Evolutionary conservation across 495 filamentous ascomycete genomes (phyloP), one percentile per base, ranked within the genome.

Genomic region (Penicillium diatomitis): DNA sequence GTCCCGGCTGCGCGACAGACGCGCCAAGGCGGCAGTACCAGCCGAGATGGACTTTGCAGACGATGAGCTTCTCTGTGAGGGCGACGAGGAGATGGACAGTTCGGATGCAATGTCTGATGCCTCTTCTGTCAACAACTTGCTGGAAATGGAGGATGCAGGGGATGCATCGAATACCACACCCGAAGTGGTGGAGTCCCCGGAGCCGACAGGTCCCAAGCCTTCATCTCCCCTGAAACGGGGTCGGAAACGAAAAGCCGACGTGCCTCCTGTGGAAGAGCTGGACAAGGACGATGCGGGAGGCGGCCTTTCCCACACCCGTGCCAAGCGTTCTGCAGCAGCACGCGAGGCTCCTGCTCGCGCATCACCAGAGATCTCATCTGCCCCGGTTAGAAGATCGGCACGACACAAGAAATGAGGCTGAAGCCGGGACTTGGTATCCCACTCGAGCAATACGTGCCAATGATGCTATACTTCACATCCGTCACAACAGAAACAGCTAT

Each of bases 201-300:
- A 44, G n/a, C 41, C 3, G 27, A 32, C 40, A 2, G 29, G 7
- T 3, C 11, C 40, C 8, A 31, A 41, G 28, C 50, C 44, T 8
- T 43, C 50, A 31, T 47, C 48, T 8, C 53, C 60, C 8, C 33
- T 55, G 6, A 57, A 54, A 36, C 56, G 52, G 46, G 57, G 61
- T 6, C 55, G 63, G 6, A 72, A 72, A 54, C 66, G 69, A 35
- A 72, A 72, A 55, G 67, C 67, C 3, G 61, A 62, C 20, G 47
- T 54, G 35, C 57, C 56, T 0, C 54, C 57, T 0, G 53, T 53
- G 0, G 51, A 61, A n/a, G 54, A 54, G 6, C 32, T 32, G 4
- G 52, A 48, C 8, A 44, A 64, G 39, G 37, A 55, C 31, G 45
- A 51, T 1, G 28, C 50, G 0, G 46, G 28, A 10, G 48, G 38